Evolutionary conservation across 306 rosid species (phyloP), one percentile per base, ranked within the genome.

Genomic region (Pyrus bretschneideri): DNA sequence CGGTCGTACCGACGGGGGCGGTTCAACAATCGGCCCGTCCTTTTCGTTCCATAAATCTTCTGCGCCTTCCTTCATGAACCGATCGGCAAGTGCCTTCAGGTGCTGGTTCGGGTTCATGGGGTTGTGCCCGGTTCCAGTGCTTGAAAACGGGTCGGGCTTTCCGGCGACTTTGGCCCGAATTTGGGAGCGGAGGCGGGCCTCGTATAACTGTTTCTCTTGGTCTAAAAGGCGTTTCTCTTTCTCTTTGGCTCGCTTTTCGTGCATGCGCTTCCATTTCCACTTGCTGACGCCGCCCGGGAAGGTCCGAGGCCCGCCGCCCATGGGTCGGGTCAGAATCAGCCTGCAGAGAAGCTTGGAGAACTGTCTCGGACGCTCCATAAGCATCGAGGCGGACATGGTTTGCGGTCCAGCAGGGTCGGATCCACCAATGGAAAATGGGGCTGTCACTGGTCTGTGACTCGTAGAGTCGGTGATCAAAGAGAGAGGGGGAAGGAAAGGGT

Each of bases 211-310:
- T 42, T 92, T 95, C 71, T 95, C 97, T 74, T 95, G 98, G 0
- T 84, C 87, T 9, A 95, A 80, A 14, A 95, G 96, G 22, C 88
- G 72, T 3, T 55, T 78, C 55, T 92, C 90, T 78, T 95, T 95
- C 70, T 92, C 97, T 71, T 70, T 67, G 61, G 97, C 98, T 11
- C 88, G 83, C 40, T 95, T 92, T 86, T 92, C 99, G 79, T 95
- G 99, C 99, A 92, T 92, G 42, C 97, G 97, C 84, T 95, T 95
- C 97, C 96, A 90, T 71, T 92, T 86, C 99, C 99, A 95, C 84
- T 95, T 95, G 92, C 12, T 89, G 1, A 92, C 91, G 5, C 97
- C 96, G 30, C 97, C 96, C 0, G 96, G 96, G 77, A 92, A 95
- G 27, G 98, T 95, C 10, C 97, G 92, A 23, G 98, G 97, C 44